phyloP scores from a whole-genome alignment of 1,284 basidiomycete species.

The Coniophora puteana region DNA sequence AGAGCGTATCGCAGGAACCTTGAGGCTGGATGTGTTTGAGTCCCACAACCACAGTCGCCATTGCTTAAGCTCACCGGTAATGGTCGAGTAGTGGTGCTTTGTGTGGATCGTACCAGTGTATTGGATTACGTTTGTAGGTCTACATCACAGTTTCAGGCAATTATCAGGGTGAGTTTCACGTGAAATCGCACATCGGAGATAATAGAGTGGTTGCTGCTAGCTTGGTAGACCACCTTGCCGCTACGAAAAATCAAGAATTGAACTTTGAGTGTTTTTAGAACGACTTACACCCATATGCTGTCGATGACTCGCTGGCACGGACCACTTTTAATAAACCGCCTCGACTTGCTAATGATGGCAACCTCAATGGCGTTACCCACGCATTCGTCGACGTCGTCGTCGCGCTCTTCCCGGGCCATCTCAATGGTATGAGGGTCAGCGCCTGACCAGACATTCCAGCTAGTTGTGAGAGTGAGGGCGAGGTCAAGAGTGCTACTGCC shows the following conservation, averaged over 20 bases:
- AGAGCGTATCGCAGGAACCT: conserved; percentile 88
- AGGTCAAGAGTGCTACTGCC: conserved; percentile 76
- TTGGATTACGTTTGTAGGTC: conserved; percentile 91
- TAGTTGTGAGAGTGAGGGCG: conserved; percentile 78
- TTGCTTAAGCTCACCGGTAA: conserved; percentile 61
- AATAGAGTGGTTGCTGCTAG: conserved; percentile 80
- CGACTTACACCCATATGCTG: conserved; percentile 67
- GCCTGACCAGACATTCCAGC: conserved; percentile 84
- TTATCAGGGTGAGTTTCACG: background rate
- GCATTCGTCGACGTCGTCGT: conserved; percentile 71
- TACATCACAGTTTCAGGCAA: conserved; percentile 31
- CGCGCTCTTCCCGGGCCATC: conserved; percentile 66
- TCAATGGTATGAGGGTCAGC: conserved; percentile 64
- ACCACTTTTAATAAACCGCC: conserved; percentile 82
- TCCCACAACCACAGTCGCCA: background rate
- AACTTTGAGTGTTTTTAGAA: background rate
- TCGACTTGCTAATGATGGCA: conserved; percentile 83
- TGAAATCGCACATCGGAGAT: conserved; percentile 68
- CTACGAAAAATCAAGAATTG: conserved; percentile 30
- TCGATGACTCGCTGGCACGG: conserved; percentile 87
- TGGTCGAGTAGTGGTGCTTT: conserved; percentile 91
- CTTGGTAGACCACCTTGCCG: conserved; percentile 88
- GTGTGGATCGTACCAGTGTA: conserved; percentile 93
- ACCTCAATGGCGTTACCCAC: conserved; percentile 90
- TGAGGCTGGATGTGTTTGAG: conserved; percentile 52